These are phyloP conservation scores for Nigrospora sphaerica DNA, from an alignment of 2,329 filamentous ascomycete species.

Conservation along the genomic window DNA sequence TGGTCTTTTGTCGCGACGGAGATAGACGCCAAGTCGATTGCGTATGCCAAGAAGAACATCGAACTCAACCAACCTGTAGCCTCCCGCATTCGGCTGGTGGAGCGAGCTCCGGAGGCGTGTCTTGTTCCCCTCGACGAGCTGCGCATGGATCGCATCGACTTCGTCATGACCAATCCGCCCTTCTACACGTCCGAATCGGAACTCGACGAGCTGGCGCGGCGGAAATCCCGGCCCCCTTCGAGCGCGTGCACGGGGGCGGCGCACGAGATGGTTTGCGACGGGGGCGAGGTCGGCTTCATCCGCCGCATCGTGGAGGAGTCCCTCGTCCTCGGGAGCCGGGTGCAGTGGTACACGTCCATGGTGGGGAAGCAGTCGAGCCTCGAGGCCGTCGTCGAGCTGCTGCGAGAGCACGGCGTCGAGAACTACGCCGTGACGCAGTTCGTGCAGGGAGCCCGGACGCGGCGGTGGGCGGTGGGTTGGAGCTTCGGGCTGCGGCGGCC, in stretches of 20 bases:
- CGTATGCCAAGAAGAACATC: conserved; percentile 62
- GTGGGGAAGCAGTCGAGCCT: conserved; percentile 72
- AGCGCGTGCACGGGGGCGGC: conserved; percentile 71
- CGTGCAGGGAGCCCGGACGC: conserved; percentile 69
- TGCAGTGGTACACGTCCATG: conserved; percentile 90
- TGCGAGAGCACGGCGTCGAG: conserved; percentile 48
- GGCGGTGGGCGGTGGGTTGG: conserved; percentile 85
- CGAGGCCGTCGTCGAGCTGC: conserved; percentile 51
- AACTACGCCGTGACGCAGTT: conserved; percentile 84
- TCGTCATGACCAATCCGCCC: conserved; percentile 90
- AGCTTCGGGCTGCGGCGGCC: conserved; percentile 68
- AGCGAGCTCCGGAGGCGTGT: conserved; percentile 39
- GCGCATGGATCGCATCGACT: conserved; percentile 53
- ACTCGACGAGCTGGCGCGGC: conserved; percentile 54
- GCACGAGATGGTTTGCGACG: conserved; percentile 77
- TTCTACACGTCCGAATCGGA: conserved; percentile 78
- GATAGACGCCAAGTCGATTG: conserved; percentile 64
- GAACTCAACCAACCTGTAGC: conserved; percentile 52
- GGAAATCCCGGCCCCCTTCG: conserved; percentile 61
- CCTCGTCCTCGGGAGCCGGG: conserved; percentile 45
- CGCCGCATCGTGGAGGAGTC: conserved; percentile 65
- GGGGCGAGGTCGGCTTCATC: conserved; percentile 74
- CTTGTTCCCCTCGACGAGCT: conserved; percentile 60
- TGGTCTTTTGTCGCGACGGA: conserved; percentile 79
- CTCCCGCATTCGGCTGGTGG: conserved; percentile 56